Base-by-base conservation (phyloP, 2,329 filamentous ascomycete species). In the Curvularia sp. region DNA sequence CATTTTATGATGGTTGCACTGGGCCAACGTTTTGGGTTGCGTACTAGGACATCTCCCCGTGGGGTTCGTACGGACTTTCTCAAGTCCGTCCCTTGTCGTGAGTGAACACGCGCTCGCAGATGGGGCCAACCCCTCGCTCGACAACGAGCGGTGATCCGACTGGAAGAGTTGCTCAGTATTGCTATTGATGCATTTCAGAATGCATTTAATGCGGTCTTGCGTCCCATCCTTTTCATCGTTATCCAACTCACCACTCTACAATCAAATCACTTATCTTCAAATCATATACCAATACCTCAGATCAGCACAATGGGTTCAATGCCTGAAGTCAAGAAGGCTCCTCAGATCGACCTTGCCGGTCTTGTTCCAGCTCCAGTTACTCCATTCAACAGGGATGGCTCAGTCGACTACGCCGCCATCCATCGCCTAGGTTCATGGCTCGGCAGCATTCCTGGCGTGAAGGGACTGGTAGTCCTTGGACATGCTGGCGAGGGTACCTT, bases 401-500 rank as follows among this genome's bases (percentile, higher is more conserved):
- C 72, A 10, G 76, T 85, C 54, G 83, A 85, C 72, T 84, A 81
- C 67, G 77, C 79, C 9, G 82, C 82, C 39, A 84, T 84, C 59
- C 81, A 84, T 53, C 79, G 82, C 15, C 79, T 84, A 12, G 83
- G 83, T 15, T 81, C 80, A 5, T 84, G 82, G 83, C 81, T 84
- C 31, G 82, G 82, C 42, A 81, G 80, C 67, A 83, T 84, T 47
- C 64, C 76, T 5, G 82, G 82, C 20, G 80, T 84, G 61, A 84
- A 83, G 60, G 82, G 82, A 30, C 78, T 84, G 3, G 82, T 84
- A 0, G 82, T 85, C 9, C 78, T 84, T 13, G 83, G 83, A n/a
- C 83, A 84, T 58, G 83, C 83, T 28, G 82, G 82, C 33, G 83
- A 85, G 63, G 83, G 83, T 30, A 85, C 82, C 0, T 84, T 84